phyloP scores from a whole-genome alignment of 202 grass and related monocot species.

The Cymbopogon flexuosus region DNA sequence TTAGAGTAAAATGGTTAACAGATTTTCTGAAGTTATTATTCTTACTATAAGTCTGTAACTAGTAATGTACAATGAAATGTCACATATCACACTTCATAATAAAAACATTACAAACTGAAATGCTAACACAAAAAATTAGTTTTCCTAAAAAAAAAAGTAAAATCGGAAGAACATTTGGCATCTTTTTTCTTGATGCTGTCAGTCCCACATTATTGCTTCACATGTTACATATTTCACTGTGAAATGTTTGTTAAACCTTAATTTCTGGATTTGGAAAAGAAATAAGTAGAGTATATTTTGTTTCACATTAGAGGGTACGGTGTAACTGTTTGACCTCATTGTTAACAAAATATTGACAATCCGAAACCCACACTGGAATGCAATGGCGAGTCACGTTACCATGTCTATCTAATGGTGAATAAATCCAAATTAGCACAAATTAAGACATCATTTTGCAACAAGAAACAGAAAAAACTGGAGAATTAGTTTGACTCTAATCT shows the following conservation, averaged over 20 bases:
- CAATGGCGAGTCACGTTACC: not conserved
- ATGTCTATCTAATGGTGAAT: not conserved
- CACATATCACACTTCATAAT: not conserved
- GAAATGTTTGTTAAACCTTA: not conserved
- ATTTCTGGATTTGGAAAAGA: not conserved
- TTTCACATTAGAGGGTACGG: not conserved
- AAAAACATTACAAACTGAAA: not conserved
- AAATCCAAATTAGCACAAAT: not conserved
- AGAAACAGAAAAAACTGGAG: not conserved
- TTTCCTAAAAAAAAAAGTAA: not conserved
- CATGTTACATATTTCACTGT: not conserved
- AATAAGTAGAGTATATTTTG: not conserved
- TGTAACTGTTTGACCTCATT: not conserved
- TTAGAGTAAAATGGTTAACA: not conserved
- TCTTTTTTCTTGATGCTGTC: not conserved
- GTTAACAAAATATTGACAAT: not conserved
- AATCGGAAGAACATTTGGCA: not conserved
- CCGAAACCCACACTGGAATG: not conserved
- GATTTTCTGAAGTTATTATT: not conserved
- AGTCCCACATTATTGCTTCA: not conserved
- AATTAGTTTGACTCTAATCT: not conserved
- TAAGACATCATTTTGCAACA: not conserved
- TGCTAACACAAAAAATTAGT: not conserved
- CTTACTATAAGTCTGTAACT: not conserved
- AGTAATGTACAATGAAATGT: not conserved